phyloP scores from a whole-genome alignment of 2,329 filamentous ascomycete genomes.

The Paracamarosporium sp. region DNA sequence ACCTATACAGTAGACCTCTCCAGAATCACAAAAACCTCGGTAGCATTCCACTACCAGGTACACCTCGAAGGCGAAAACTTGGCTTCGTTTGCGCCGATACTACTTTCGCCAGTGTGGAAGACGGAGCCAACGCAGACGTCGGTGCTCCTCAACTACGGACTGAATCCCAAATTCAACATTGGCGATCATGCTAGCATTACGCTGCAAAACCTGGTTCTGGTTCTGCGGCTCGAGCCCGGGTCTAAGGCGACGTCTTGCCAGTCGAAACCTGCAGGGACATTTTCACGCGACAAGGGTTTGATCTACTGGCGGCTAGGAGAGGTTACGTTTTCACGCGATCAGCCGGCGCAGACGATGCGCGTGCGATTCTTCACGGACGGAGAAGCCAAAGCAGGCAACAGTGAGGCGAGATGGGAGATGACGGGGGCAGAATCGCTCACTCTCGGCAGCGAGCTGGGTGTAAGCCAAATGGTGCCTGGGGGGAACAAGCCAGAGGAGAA shows the following conservation, averaged over 20 bases:
- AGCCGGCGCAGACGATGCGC: conserved; percentile 74
- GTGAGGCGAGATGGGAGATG: conserved; percentile 86
- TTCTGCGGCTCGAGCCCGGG: conserved; percentile 71
- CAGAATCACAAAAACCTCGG: conserved; percentile 73
- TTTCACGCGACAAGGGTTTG: conserved; percentile 76
- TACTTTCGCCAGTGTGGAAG: conserved; percentile 81
- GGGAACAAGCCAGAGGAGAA: conserved; percentile 49
- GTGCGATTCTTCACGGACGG: conserved; percentile 81
- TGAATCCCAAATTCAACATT: conserved; percentile 73
- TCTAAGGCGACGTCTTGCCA: conserved; percentile 71
- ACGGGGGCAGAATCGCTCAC: conserved; percentile 54
- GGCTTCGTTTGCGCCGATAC: conserved; percentile 71
- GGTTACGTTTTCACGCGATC: conserved; percentile 67
- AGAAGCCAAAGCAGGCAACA: conserved; percentile 72
- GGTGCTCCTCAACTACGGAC: conserved; percentile 80
- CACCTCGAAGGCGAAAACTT: conserved; percentile 67
- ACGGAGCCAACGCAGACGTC: conserved; percentile 84
- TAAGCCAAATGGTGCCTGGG: conserved; percentile 51
- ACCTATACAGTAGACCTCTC: conserved; percentile 80
- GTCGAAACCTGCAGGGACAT: conserved; percentile 80
- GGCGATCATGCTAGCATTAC: conserved; percentile 56
- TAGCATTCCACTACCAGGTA: conserved; percentile 92
- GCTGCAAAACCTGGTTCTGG: conserved; percentile 76
- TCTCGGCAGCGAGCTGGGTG: conserved; percentile 69
- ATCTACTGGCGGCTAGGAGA: conserved; percentile 85